Conservation (phyloP, 129 eudicot species). For the Ambrosia trifida region DNA sequence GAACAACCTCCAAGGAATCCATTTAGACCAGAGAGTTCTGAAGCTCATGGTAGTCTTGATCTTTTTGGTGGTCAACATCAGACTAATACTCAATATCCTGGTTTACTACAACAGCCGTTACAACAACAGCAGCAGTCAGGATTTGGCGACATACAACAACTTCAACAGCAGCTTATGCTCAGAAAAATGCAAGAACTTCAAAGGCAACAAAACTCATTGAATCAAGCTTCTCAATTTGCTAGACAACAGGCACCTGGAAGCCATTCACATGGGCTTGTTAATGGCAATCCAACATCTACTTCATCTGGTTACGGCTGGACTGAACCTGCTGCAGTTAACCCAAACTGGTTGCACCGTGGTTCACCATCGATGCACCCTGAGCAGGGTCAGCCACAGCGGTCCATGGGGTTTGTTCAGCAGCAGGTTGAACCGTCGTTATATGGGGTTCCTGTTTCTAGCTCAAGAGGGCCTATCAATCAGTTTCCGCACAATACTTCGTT, state of each 20-base stretch:
- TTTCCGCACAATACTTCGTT: conserved; percentile 46
- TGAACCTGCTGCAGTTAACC: conserved; percentile 46
- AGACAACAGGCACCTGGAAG: conserved; percentile 53
- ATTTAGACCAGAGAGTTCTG: conserved; percentile 52
- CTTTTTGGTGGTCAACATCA: conserved; percentile 88
- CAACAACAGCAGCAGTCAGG: conserved; percentile 74
- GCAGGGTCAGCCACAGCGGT: conserved; percentile 57
- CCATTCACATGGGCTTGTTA: conserved; percentile 41
- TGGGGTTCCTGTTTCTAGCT: conserved; percentile 74
- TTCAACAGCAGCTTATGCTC: conserved; percentile 76
- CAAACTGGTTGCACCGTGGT: conserved; percentile 66
- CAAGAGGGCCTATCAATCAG: conserved; percentile 49
- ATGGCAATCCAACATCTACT: conserved; percentile 51
- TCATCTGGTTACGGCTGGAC: conserved; percentile 50
- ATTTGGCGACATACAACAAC: conserved; percentile 61
- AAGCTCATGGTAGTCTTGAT: conserved; percentile 64
- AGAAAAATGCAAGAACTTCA: conserved; percentile 89
- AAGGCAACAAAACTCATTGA: conserved; percentile 57
- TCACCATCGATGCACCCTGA: conserved; percentile 61
- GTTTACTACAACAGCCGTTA: conserved; percentile 61
- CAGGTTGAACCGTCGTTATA: conserved; percentile 74
- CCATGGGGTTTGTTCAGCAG: conserved; percentile 53
- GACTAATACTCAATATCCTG: conserved; percentile 57
- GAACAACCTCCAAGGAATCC: conserved; percentile 46
- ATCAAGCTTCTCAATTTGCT: conserved; percentile 44